Percentiles rank a stretch among this genome's conserved stretches.
These are phyloP conservation scores for Tolypocladium nubicola DNA, from an alignment of 2,329 filamentous ascomycete species.

Conservation along the genomic window DNA sequence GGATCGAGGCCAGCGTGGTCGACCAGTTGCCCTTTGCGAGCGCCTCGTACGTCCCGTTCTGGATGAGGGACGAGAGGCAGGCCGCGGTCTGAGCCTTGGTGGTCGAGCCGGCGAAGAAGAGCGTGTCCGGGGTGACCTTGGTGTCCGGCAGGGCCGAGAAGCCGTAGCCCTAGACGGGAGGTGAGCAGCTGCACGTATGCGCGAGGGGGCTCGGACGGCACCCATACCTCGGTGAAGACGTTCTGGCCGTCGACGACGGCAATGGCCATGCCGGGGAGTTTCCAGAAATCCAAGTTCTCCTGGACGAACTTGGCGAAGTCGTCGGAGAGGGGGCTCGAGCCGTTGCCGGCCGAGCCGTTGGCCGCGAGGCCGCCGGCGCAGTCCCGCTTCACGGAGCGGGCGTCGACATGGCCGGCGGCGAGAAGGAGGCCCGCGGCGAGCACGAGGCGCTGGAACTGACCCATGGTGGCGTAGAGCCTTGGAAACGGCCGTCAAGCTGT, in stretches of 20 bases:
- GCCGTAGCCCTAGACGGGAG: slow-evolving; percentile 15
- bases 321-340: slow-evolving; percentile 1
- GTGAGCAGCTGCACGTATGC: slow-evolving; percentile 3
- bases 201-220: background rate
- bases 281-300: slow-evolving; percentile 3
- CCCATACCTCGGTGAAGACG: slow-evolving; percentile 14
- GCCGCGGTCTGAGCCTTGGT: slow-evolving; percentile 46
- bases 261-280: slow-evolving; percentile 18
- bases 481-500: background rate
- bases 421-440: background rate
- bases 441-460: background rate
- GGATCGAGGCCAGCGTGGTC: slow-evolving; percentile 31
- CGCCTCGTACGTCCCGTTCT: slow-evolving; percentile 22
- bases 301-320: slow-evolving; percentile 4
- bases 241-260: slow-evolving; percentile 15
- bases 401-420: background rate
- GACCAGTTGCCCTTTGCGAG: slow-evolving; percentile 28
- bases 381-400: background rate
- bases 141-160: slow-evolving; percentile 22
- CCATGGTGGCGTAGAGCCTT: background rate
- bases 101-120: slow-evolving; percentile 45
- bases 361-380: too few species aligned
- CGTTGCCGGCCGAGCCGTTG: background rate
- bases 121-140: slow-evolving; percentile 31
- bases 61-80: slow-evolving; percentile 35